Base-by-base conservation (phyloP, 1,139 yeast genomes). In the Meyerozyma athensensis region DNA sequence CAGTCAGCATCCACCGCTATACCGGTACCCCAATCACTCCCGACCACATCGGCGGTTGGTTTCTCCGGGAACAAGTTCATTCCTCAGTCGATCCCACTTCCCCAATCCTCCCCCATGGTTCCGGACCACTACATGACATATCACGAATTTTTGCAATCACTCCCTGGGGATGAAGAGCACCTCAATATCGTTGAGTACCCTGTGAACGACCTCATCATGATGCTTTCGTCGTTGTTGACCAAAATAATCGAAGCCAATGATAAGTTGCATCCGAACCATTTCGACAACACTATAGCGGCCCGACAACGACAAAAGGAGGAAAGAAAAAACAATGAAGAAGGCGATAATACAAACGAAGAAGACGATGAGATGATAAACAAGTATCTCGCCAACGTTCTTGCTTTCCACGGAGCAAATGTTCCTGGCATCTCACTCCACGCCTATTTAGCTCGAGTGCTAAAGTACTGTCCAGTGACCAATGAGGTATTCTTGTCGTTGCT, bases 381-480 rank as follows among this genome's bases (percentile, higher is more conserved):
- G 50, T 81, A 79, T 54, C 69, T 79, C 35, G 84, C 86, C 10
- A 83, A 81, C 51, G 90, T 92, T 3, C 64, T 90, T 43, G 94
- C 97, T 34, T 92, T 92, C 58, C 97, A 89, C 56, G 98, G 98
- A 14, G 79, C 96, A 37, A 94, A 90, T 56, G 81, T 92, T 12
- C 99, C 99, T 1, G 96, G 95, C 9, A 92, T 92, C 39, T 79
- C 92, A 7, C 72, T 94, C 36, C 90, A 87, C 54, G 94, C 96
- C 13, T 92, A 92, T 58, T 71, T 92, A 42, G 77, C 89, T 30
- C 78, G 98, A 53, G 94, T 92, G 21, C 75, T 92, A 55, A 92
- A 90, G 60, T 94, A 92, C 61, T 92, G 99, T 60, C 98, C 99
- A 0, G 94, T 94, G 16, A 90, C 98, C 2, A 92, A 92, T 61